Evolutionary conservation across 148 eudicot genomes (phyloP), one percentile per base, ranked within the genome.

Genomic region (Nepenthes gracilis): DNA sequence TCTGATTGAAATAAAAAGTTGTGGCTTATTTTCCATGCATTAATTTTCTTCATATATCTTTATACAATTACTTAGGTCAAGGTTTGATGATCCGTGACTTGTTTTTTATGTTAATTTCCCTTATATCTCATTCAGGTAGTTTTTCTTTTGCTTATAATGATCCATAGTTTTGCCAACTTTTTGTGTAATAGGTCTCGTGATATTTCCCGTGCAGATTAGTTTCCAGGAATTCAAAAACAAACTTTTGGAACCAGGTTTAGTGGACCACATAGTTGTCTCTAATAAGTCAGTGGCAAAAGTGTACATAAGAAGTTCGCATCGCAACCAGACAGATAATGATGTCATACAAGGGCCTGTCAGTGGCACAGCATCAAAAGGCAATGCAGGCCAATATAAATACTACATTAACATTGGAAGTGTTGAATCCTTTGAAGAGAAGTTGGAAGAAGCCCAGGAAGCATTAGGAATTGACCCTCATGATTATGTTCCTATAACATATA

Each of bases 191-290:
- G 4, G 45, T 8, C 8, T 40, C 8, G 45, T 4, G 6, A 40
- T 40, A 40, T 40, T 40, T 59, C 43, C 38, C 6, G 57, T 72
- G 78, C 95, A 90, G 97, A 90, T 87, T 65, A 90, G 97, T 78
- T 90, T 90, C 72, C 97, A 90, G 74, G 97, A 90, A 68, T 90
- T 90, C 65, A 87, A 81, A 77, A 87, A 82, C 71, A 90, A 90
- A 79, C 85, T 90, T 60, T 77, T 90, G 61, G 97, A 90, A 74
- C 97, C 91, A 14, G 97, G 97, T 55, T 68, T 86, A 50, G 97
- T 90, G 62, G 97, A 90, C 56, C 97, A 72, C 55, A 79, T 90
- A 32, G 92, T 87, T 43, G 80, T 90, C 53, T 37, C 86, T 14
- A 84, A 84, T 60, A 90, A 81, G 69, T 83, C 88, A 59, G 87